phyloP scores from a whole-genome alignment of 305 asterid species.

The Fraxinus paxiana region DNA sequence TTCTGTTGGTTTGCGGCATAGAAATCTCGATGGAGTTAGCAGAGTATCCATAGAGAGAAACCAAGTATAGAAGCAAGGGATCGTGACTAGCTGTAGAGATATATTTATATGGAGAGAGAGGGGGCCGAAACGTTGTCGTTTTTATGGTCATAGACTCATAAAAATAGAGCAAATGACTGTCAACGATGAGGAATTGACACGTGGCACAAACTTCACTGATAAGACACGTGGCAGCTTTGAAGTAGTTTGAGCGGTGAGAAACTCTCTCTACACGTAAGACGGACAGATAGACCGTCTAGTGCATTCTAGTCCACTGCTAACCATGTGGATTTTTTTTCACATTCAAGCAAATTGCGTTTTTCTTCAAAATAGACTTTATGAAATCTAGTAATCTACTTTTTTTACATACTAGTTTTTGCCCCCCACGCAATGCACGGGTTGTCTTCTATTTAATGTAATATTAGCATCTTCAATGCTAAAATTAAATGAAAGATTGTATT shows the following conservation, averaged over 20 bases:
- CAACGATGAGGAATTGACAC: not conserved
- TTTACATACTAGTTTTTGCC: too few species aligned
- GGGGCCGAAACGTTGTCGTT: not conserved
- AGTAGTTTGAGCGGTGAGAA: not conserved
- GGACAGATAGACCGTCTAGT: not conserved
- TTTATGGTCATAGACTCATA: not conserved
- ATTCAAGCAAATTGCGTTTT: too few species aligned
- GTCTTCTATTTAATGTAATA: too few species aligned
- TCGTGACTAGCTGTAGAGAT: not conserved
- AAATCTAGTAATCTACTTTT: too few species aligned
- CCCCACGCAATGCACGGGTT: too few species aligned
- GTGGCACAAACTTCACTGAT: not conserved
- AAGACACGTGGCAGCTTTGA: not conserved
- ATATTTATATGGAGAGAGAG: not conserved
- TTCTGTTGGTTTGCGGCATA: conserved; percentile 10
- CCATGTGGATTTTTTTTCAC: not conserved
- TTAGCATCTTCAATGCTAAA: too few species aligned
- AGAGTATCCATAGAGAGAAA: conserved; percentile 36
- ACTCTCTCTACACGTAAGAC: not conserved
- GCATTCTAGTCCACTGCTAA: not conserved
- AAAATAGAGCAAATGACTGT: not conserved
- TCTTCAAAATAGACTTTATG: too few species aligned
- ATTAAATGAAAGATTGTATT: too few species aligned
- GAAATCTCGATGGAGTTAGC: conserved; percentile 27
- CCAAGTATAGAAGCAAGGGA: conserved; percentile 29